Conservation (phyloP, 495 filamentous ascomycete species). For the Tuber microsphaerosporum region DNA sequence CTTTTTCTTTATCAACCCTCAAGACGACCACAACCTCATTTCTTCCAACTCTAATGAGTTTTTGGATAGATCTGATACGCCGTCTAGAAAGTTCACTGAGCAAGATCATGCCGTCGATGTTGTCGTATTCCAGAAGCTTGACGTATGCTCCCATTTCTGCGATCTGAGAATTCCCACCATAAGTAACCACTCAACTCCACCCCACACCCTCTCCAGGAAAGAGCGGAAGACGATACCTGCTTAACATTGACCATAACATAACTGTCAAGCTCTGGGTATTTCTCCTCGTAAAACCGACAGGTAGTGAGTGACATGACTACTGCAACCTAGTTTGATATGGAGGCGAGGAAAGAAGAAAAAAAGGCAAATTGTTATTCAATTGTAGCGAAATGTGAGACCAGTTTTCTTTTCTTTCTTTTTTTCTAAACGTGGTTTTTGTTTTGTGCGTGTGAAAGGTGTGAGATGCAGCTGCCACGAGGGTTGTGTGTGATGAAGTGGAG, state of each 20-base stretch:
- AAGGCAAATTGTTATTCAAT: not conserved
- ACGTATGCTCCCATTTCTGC: conserved; percentile 99
- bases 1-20: conserved; percentile 97
- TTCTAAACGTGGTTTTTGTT: conserved; percentile 6
- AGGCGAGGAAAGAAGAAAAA: not conserved
- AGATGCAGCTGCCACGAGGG: not conserved
- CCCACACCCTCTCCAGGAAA: conserved; percentile 7
- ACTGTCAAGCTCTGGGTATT: conserved; percentile 96
- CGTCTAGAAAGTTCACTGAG: conserved; percentile 91
- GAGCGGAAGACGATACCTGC: conserved; percentile 54
- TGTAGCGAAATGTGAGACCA: not conserved
- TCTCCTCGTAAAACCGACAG: conserved; percentile 97
- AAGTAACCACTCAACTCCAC: conserved; percentile 5
- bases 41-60: conserved; percentile 92
- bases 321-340: not conserved
- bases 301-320: conserved; percentile 86
- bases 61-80: conserved; percentile 97
- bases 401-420: conserved; percentile 3
- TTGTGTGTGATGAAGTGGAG: conserved; percentile 3
- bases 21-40: conserved; percentile 98
- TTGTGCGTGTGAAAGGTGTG: not conserved
- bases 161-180: conserved; percentile 54
- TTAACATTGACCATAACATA: conserved; percentile 99
- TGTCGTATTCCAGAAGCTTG: conserved; percentile 97
- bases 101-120: conserved; percentile 99